Conservation (phyloP, 2,329 filamentous ascomycete species). For the Akanthomyces uredinophilus region DNA sequence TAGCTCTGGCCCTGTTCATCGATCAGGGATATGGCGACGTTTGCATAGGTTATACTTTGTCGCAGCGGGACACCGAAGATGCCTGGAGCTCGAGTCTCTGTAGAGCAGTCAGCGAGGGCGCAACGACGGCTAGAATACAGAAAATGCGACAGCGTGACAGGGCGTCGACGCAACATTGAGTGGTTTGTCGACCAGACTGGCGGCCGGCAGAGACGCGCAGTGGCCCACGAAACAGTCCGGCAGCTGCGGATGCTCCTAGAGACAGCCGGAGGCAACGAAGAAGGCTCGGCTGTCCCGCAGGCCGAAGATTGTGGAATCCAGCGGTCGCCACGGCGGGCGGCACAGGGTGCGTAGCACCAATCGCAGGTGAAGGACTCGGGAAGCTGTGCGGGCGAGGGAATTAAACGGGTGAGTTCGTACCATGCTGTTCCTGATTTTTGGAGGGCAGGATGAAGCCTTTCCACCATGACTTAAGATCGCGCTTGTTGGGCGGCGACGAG, state of each 20-base stretch:
- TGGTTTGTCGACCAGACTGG: background rate
- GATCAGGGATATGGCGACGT: constrained; percentile 93
- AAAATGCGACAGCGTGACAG: background rate
- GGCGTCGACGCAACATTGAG: background rate
- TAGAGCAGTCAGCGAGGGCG: constrained; percentile 11
- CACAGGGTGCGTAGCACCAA: background rate
- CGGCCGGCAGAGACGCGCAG: background rate
- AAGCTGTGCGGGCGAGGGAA: background rate
- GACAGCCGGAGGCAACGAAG: background rate
- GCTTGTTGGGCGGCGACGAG: constrained; percentile 69
- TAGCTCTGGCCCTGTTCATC: constrained; percentile 92
- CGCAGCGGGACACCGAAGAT: constrained; percentile 94
- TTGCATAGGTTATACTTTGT: constrained; percentile 93
- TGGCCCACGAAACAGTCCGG: background rate
- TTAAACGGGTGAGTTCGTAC: constrained; percentile 33
- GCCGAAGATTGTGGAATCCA: background rate
- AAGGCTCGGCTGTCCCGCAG: background rate
- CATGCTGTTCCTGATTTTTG: constrained; percentile 51
- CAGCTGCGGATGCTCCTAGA: background rate
- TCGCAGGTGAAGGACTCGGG: background rate
- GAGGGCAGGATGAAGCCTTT: constrained; percentile 78
- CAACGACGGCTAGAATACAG: background rate
- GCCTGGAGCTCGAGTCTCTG: constrained; percentile 55
- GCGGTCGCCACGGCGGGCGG: background rate
- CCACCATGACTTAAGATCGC: constrained; percentile 95